phyloP scores from a whole-genome alignment of 2,329 filamentous ascomycete genomes.

The Aspergillus sp. region DNA sequence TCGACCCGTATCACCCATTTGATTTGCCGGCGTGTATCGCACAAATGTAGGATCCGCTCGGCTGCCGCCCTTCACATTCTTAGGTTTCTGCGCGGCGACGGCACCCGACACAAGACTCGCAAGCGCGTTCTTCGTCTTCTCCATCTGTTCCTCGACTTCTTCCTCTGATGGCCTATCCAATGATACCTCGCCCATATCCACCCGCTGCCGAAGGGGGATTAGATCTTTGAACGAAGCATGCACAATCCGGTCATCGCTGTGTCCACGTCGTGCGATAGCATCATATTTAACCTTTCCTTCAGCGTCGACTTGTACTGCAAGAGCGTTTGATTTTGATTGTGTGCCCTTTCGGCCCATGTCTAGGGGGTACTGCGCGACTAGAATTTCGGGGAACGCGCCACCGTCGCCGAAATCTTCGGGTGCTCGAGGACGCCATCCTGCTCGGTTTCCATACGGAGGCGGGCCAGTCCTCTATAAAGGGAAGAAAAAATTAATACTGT shows the following conservation, averaged over 20 bases:
- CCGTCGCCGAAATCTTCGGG: slow-evolving; percentile 95
- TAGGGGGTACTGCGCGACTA: slow-evolving; percentile 90
- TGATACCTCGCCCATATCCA: slow-evolving; percentile 88
- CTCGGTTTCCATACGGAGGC: slow-evolving; percentile 81
- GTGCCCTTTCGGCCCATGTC: slow-evolving; percentile 85
- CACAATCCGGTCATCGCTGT: slow-evolving; percentile 78
- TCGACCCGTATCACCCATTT: slow-evolving; percentile 84
- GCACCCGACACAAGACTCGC: slow-evolving; percentile 80
- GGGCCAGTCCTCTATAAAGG: slow-evolving; percentile 67
- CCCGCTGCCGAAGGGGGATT: slow-evolving; percentile 88
- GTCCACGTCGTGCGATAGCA: slow-evolving; percentile 86
- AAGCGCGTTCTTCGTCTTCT: slow-evolving; percentile 84
- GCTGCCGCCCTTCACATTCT: slow-evolving; percentile 82
- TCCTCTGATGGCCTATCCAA: slow-evolving; percentile 82
- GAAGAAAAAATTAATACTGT: slow-evolving; percentile 12
- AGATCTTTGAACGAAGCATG: slow-evolving; percentile 96
- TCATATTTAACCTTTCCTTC: slow-evolving; percentile 96
- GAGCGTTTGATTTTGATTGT: slow-evolving; percentile 72
- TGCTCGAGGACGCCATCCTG: slow-evolving; percentile 85
- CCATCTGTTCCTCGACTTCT: slow-evolving; percentile 77
- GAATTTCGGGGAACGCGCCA: slow-evolving; percentile 91
- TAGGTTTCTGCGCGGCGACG: slow-evolving; percentile 89
- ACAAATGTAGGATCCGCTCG: slow-evolving; percentile 89
- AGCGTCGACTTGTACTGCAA: slow-evolving; percentile 86
- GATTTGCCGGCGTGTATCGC: slow-evolving; percentile 90